Percentiles rank a stretch among this genome's conserved stretches.
Evolutionary conservation across 1,284 basidiomycete genomes (phyloP).

Genomic region (Papiliotrema laurentii): DNA sequence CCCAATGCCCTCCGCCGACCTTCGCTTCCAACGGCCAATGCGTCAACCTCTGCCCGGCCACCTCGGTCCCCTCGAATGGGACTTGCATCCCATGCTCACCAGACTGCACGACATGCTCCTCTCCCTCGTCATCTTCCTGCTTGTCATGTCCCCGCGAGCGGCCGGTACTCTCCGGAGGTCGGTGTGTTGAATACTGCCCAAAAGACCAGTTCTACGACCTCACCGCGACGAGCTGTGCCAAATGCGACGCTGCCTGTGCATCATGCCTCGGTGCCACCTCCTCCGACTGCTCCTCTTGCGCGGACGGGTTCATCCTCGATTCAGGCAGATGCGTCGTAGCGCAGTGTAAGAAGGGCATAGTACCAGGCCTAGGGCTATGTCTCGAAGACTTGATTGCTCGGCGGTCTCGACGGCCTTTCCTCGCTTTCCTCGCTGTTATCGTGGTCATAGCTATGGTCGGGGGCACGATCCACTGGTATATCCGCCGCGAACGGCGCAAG

Average conservation of each 20-base stretch:
- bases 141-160: conserved; percentile 37
- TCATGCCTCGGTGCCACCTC: conserved; percentile 33
- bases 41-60: conserved; percentile 38
- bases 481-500: conserved; percentile 26
- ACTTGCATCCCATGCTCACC: conserved; percentile 46
- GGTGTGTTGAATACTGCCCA: conserved; percentile 45
- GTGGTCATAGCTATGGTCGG: conserved; percentile 12
- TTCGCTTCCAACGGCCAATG: conserved; percentile 44
- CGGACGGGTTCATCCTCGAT: conserved; percentile 25
- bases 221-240: conserved; percentile 23
- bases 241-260: conserved; percentile 40
- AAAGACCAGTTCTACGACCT: conserved; percentile 37
- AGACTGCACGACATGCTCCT: conserved; percentile 46
- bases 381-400: conserved; percentile 31
- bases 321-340: conserved; percentile 38
- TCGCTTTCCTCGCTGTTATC: conserved; percentile 22
- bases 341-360: conserved; percentile 21
- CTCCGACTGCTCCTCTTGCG: conserved; percentile 43
- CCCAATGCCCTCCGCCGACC: conserved; percentile 29
- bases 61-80: conserved; percentile 27
- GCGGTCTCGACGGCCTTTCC: conserved; percentile 6
- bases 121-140: conserved; percentile 23
- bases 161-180: conserved; percentile 39
- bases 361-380: conserved; percentile 43
- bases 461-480: conserved; percentile 16